Conservation (phyloP, 2,329 filamentous ascomycete genomes). For the Hypoxylon sp. region DNA sequence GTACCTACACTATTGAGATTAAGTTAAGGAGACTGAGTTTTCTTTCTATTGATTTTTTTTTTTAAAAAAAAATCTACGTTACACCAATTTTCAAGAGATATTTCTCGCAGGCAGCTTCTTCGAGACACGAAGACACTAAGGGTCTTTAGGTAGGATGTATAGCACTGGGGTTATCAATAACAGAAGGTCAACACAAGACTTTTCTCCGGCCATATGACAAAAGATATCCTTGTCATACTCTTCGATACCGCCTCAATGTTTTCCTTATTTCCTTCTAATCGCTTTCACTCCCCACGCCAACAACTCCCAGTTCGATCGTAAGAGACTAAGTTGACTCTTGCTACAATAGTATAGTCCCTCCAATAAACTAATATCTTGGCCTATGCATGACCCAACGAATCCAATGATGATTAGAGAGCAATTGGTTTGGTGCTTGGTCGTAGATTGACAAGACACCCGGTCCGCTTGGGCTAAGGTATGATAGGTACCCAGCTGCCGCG, state of each 20-base stretch:
- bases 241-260: neutral
- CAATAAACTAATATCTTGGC: neutral
- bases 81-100: too few species aligned
- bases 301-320: neutral
- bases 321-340: neutral
- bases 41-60: neutral
- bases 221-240: too few species aligned
- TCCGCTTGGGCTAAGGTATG: neutral
- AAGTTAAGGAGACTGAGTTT: neutral
- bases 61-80: neutral
- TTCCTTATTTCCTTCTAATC: neutral
- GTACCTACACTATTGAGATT: neutral
- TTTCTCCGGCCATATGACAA: neutral
- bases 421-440: neutral
- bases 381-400: neutral
- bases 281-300: neutral
- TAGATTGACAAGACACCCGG: neutral
- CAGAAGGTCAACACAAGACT: neutral
- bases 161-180: neutral
- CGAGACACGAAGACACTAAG: too few species aligned
- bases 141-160: too few species aligned
- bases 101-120: too few species aligned
- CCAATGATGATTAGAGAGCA: neutral
- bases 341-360: neutral
- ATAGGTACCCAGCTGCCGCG: neutral